Percentiles rank a stretch among this genome's conserved stretches.
phyloP scores from a whole-genome alignment of 202 grass and related monocot genomes.

The Setaria italica region DNA sequence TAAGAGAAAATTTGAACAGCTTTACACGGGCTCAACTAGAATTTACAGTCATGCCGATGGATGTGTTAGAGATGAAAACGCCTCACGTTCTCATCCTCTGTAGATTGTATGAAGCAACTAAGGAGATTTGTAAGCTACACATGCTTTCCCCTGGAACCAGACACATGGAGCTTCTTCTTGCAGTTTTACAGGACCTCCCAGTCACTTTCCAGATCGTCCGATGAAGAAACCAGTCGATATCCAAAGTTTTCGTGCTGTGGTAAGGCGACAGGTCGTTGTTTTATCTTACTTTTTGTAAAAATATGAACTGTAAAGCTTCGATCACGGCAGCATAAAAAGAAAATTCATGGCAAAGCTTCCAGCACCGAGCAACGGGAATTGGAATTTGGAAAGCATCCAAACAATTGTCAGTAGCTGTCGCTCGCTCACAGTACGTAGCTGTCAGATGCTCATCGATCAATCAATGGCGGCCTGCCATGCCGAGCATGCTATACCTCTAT shows the following conservation, averaged over 20 bases:
- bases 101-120: background rate
- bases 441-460: no score
- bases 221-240: slow-evolving; percentile 18
- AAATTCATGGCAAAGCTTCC: no score
- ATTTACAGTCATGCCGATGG: slow-evolving; percentile 41
- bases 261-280: background rate
- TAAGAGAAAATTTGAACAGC: background rate
- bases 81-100: background rate
- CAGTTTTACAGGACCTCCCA: slow-evolving; percentile 59
- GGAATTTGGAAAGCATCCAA: no score
- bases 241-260: slow-evolving; percentile 14
- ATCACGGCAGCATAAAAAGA: no score
- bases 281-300: no score
- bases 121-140: background rate
- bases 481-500: no score
- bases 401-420: no score
- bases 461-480: no score
- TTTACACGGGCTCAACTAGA: slow-evolving; percentile 27
- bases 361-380: no score
- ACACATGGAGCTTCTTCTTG: background rate
- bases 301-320: no score
- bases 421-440: no score
- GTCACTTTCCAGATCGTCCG: slow-evolving; percentile 39
- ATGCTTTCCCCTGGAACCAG: background rate
- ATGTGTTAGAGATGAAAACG: slow-evolving; percentile 18